Evolutionary conservation across 179 eudicot species (phyloP).

Genomic region (Heliamphora pulchella): DNA sequence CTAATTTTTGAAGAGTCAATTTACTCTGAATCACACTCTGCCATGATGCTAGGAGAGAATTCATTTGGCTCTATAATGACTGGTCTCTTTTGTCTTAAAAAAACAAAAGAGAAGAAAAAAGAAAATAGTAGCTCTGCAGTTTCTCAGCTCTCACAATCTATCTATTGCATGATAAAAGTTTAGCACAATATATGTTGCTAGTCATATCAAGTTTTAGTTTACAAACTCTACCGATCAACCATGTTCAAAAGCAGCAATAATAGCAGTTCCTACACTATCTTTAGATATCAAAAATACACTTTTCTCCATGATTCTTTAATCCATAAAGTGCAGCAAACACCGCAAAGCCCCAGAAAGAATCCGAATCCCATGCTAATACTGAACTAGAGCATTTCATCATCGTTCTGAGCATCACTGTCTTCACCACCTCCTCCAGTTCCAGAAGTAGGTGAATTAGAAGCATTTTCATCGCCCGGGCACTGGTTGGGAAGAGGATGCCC

Average conservation of each 20-base stretch:
- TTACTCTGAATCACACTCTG: no score
- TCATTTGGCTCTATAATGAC: no score
- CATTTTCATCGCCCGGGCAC: not conserved
- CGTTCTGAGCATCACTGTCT: not conserved
- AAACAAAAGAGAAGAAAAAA: no score
- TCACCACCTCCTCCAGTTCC: not conserved
- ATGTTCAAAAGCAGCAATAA: no score
- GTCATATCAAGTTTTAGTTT: no score
- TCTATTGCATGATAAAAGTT: no score
- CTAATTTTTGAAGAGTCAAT: not conserved
- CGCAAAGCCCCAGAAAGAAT: slow-evolving; percentile 12
- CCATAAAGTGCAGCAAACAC: slow-evolving; percentile 8
- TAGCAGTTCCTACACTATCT: not conserved
- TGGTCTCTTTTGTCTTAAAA: no score
- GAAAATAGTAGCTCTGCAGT: no score
- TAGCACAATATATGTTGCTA: no score
- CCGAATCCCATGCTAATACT: slow-evolving; percentile 3
- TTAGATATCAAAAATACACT: not conserved
- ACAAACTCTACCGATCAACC: no score
- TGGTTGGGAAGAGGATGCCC: not conserved
- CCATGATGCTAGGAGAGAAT: no score
- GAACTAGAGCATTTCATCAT: not conserved
- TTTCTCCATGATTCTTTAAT: slow-evolving; percentile 3
- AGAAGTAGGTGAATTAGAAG: not conserved
- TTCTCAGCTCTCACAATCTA: no score